Conservation (phyloP, 805 yeast species). For the Hanseniaspora occidentalis region DNA sequence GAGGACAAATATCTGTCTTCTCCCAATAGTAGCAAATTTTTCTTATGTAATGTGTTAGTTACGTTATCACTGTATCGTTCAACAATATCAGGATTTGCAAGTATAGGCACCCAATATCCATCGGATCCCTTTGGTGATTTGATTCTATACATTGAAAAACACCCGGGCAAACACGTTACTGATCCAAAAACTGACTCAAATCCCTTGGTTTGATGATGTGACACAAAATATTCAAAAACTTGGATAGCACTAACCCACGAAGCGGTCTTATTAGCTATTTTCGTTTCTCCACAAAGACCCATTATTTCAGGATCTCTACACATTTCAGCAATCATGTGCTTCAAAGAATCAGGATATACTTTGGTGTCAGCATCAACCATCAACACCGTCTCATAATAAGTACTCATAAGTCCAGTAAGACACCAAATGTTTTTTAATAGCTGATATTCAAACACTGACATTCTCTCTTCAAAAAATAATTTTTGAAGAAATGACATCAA, state of each 20-base stretch:
- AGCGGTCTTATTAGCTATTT: conserved; percentile 68
- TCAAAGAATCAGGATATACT: conserved; percentile 74
- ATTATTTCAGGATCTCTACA: conserved; percentile 73
- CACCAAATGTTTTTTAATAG: conserved; percentile 64
- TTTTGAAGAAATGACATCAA: conserved; percentile 83
- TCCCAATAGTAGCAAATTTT: conserved; percentile 74
- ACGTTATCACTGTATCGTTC: conserved; percentile 84
- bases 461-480: conserved; percentile 83
- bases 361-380: conserved; percentile 96
- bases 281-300: conserved; percentile 95
- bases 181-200: conserved; percentile 92
- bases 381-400: conserved; percentile 63
- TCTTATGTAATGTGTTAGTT: conserved; percentile 70
- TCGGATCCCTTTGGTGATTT: conserved; percentile 74
- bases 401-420: conserved; percentile 76
- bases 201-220: conserved; percentile 90
- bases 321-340: conserved; percentile 86
- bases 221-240: conserved; percentile 84
- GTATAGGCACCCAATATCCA: conserved; percentile 85
- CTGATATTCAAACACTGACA: conserved; percentile 82
- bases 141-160: conserved; percentile 85
- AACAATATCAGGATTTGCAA: conserved; percentile 87
- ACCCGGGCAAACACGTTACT: conserved; percentile 92
- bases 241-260: conserved; percentile 91
- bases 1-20: conserved; percentile 83